Base-by-base conservation (phyloP, 352 stramenopile species). In the Phytophthora foliorum region DNA sequence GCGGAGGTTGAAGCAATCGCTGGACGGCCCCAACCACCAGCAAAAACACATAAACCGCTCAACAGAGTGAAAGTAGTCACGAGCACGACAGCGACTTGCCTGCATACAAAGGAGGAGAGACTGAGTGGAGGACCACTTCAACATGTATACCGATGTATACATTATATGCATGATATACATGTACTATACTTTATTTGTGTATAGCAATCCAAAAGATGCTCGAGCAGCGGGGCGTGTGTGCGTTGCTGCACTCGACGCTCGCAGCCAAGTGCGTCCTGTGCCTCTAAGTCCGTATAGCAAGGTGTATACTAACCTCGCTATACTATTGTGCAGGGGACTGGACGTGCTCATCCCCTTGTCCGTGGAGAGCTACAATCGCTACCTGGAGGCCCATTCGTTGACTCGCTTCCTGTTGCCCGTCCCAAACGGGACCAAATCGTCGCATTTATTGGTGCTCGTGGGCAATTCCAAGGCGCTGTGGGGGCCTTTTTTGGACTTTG, bases 331-430 rank as follows among this genome's bases (percentile, higher is more conserved):
- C 46, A 93, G 85, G 17, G 85, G 85, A 3, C 58, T 93, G 16
- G 85, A 93, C 51, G 72, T 93, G 17, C 56, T 93, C 39, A 88
- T 90, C 57, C 85, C 85, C 39, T 61, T 90, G 39, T 86, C 74
- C 11, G 68, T 89, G 25, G 85, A 89, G 67, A 72, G 64, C 55
- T 93, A 93, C 78, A 93, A 93, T 53, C 65, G 61, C 13, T 82
- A 78, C 49, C 66, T 91, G 36, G 74, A 76, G 4, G 58, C 22
- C 6, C 36, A 67, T 24, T 74, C 73, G n/a, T 66, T 89, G 21
- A 67, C 66, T 45, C 74, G 66, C 19, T 93, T 86, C 59, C 66
- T 84, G 64, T 60, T 93, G 19, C 77, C 79, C 13, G 10, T 78
- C 31, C 44, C 19, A 16, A 54, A 50, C 41, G 63, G 53, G 22